These are phyloP conservation scores for Trifolium dubium DNA, from an alignment of 306 rosid species.

Conservation along the genomic window DNA sequence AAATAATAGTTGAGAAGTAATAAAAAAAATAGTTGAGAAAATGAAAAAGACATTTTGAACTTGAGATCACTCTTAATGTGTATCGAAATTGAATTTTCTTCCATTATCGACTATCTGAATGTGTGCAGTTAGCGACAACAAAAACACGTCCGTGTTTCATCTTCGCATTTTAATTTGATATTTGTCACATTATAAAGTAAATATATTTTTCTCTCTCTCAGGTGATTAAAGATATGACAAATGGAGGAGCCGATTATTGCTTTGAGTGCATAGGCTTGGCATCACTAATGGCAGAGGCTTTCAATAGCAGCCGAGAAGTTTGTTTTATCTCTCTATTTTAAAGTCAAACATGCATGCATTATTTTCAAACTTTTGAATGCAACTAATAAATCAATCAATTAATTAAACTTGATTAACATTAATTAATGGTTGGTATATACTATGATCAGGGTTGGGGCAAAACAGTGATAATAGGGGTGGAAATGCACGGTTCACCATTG, in stretches of 20 bases:
- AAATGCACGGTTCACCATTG: slow-evolving; percentile 53
- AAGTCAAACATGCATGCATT: background rate
- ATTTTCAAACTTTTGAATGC: background rate
- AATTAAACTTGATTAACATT: background rate
- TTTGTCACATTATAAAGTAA: no score
- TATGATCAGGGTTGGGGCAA: slow-evolving; percentile 64
- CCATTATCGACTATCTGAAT: no score
- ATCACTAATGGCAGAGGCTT: slow-evolving; percentile 65
- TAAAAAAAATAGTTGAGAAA: no score
- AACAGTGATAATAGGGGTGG: slow-evolving; percentile 61
- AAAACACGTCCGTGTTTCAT: no score
- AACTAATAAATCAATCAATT: background rate
- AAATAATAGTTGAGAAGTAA: no score
- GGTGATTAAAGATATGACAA: slow-evolving; percentile 67
- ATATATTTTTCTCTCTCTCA: background rate
- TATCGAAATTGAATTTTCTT: no score
- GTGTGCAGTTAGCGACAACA: no score
- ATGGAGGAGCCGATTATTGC: slow-evolving; percentile 77
- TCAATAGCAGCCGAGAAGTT: slow-evolving; percentile 55
- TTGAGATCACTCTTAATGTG: no score
- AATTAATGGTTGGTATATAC: slow-evolving; percentile 2
- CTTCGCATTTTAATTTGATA: no score
- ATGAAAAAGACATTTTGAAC: no score
- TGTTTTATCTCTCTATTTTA: background rate
- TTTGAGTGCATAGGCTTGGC: slow-evolving; percentile 77